Conservation (phyloP, 2,329 filamentous ascomycete genomes). For the Knoxdaviesia capensis region DNA sequence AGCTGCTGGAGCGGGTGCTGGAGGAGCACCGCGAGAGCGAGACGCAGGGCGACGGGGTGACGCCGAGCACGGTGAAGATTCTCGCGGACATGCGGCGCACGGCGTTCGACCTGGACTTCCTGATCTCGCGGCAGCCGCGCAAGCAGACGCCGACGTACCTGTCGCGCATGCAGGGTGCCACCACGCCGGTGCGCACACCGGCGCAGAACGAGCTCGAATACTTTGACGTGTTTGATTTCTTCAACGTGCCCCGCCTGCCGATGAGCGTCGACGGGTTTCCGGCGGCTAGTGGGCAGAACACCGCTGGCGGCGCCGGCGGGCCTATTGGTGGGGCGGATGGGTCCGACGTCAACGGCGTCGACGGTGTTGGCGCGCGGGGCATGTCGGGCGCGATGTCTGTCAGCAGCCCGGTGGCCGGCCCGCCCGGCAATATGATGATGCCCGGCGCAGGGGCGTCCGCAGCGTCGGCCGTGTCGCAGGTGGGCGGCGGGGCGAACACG, state of each 20-base stretch:
- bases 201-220: conserved; percentile 75
- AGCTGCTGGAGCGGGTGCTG: conserved; percentile 61
- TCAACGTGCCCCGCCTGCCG: conserved; percentile 54
- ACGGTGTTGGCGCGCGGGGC: conserved; percentile 10
- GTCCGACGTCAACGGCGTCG: neutral
- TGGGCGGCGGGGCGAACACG: too few relatives aligned
- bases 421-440: too few relatives aligned
- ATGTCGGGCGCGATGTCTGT: conserved; percentile 8
- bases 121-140: conserved; percentile 65
- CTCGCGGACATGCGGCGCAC: conserved; percentile 81
- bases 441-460: too few relatives aligned
- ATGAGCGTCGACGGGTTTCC: conserved; percentile 14
- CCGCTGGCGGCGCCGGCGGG: conserved; percentile 4
- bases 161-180: conserved; percentile 26
- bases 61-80: conserved; percentile 69
- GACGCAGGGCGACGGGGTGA: conserved; percentile 51
- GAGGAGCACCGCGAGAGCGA: conserved; percentile 72
- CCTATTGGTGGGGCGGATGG: too few relatives aligned
- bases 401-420: too few relatives aligned
- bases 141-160: conserved; percentile 9
- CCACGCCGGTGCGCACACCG: conserved; percentile 41
- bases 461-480: too few relatives aligned
- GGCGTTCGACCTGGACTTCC: conserved; percentile 74
- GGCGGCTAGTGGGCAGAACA: conserved; percentile 22
- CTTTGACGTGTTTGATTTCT: conserved; percentile 83